Base-by-base conservation (phyloP, 768 basidiomycete genomes). In the Cystobasidium onofrii region DNA sequence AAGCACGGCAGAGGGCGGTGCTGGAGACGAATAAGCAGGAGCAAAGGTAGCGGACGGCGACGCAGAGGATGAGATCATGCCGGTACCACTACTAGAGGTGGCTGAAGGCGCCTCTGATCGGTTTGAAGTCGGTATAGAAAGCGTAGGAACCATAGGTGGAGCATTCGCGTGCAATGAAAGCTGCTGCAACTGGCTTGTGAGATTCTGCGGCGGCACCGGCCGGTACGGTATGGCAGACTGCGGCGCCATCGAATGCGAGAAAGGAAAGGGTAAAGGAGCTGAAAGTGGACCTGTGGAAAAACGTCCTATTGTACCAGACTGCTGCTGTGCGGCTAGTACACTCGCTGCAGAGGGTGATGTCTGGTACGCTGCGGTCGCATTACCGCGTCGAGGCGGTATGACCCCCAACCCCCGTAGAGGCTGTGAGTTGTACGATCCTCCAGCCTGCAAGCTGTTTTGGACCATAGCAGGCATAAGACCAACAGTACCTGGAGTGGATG, bases 121-220 rank as follows among this genome's bases (percentile, higher is more conserved):
- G 20, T 3, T 50, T 17, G 46, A n/a, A 20, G 46, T n/a, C 46
- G 46, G 46, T 50, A 50, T 50, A 15, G 46, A 50, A 4, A 50
- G n/a, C 46, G 46, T 50, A n/a, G 46, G 46, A 7, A 50, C 12
- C 46, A 50, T 17, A 50, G 46, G 46, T 4, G n/a, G 46, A 4
- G 57, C 25, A 43, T 36, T 29, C 50, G 65, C 17, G 13, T 3
- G 4, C n/a, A 67, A 18, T 1, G 44, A 50, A n/a, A 67, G 43
- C 20, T 54, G 29, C 20, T 46, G 43, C 13, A 67, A 23, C 23
- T 67, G 69, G 23, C 25, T 44, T 7, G 29, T 34, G 15, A 71
- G 36, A 60, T 60, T 52, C 54, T 71, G 69, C 23, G 69, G 69
- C 31, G 69, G 69, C 29, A 44, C 46, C 2, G 55, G 52, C 2